These are phyloP conservation scores for Fusarium humuli DNA, from an alignment of 2,329 filamentous ascomycete species.

Conservation along the genomic window DNA sequence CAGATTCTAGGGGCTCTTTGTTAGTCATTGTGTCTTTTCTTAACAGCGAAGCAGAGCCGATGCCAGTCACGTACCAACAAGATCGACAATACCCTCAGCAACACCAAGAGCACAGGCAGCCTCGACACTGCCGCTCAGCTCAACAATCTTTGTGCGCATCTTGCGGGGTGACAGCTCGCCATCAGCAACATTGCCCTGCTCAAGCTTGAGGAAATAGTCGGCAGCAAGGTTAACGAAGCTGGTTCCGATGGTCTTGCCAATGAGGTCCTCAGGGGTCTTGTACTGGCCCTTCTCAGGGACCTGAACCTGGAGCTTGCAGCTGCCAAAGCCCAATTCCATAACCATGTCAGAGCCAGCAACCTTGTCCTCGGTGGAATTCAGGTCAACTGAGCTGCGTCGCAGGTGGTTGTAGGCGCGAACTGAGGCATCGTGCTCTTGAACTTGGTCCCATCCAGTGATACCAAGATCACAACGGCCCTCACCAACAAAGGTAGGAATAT, in stretches of 20 bases:
- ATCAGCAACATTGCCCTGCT: slow-evolving; percentile 63
- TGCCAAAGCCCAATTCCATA: slow-evolving; percentile 89
- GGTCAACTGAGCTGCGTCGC: slow-evolving; percentile 57
- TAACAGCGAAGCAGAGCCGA: background rate
- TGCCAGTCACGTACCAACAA: slow-evolving; percentile 80
- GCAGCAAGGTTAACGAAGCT: slow-evolving; percentile 90
- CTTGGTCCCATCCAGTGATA: slow-evolving; percentile 93
- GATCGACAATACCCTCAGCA: slow-evolving; percentile 95
- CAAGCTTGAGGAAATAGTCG: slow-evolving; percentile 85
- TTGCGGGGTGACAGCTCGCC: slow-evolving; percentile 57
- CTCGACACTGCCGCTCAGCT: slow-evolving; percentile 95
- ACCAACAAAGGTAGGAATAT: slow-evolving; percentile 97
- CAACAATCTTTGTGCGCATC: slow-evolving; percentile 88
- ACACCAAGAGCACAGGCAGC: slow-evolving; percentile 95
- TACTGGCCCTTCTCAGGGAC: slow-evolving; percentile 87
- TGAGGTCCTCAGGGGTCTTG: slow-evolving; percentile 76
- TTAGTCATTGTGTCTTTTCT: slow-evolving; percentile 23
- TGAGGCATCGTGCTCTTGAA: slow-evolving; percentile 85
- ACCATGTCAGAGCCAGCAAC: slow-evolving; percentile 81
- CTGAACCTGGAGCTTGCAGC: slow-evolving; percentile 95
- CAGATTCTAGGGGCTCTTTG: slow-evolving; percentile 75
- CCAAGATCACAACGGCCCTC: slow-evolving; percentile 94
- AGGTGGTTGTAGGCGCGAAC: slow-evolving; percentile 62
- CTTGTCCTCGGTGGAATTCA: slow-evolving; percentile 52
- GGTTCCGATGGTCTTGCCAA: slow-evolving; percentile 94